These are phyloP conservation scores for Leccinum boreale DNA, from an alignment of 768 basidiomycete genomes.

Conservation along the genomic window DNA sequence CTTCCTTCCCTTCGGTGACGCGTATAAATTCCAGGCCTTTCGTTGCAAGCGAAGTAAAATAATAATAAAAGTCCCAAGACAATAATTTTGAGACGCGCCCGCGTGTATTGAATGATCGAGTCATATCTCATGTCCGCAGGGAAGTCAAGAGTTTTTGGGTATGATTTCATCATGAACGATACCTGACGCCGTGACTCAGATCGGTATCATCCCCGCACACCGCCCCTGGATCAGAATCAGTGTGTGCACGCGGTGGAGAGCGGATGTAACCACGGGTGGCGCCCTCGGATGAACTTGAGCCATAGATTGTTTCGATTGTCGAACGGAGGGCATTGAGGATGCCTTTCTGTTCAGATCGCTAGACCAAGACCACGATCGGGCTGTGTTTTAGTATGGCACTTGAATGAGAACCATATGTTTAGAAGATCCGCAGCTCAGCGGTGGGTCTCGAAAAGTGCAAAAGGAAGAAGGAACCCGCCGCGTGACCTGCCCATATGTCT, in stretches of 20 bases:
- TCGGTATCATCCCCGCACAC: slow-evolving; percentile 12
- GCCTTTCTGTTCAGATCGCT: slow-evolving; percentile 1
- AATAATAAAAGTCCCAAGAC: slow-evolving; percentile 11
- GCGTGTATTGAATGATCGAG: not conserved
- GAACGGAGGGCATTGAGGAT: slow-evolving; percentile 9
- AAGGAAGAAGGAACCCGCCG: not conserved
- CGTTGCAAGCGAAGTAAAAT: slow-evolving; percentile 26
- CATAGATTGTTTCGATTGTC: slow-evolving; percentile 1
- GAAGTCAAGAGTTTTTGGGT: slow-evolving; percentile 6
- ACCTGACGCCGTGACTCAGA: slow-evolving; percentile 8
- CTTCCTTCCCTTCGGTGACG: slow-evolving; percentile 26
- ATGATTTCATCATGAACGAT: slow-evolving; percentile 8
- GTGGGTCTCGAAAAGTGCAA: slow-evolving; percentile 2
- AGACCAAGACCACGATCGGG: slow-evolving; percentile 16
- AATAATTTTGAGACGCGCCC: slow-evolving; percentile 12
- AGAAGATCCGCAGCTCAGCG: slow-evolving; percentile 10
- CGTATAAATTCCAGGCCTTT: slow-evolving; percentile 24
- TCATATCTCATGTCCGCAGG: slow-evolving; percentile 22
- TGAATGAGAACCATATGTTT: slow-evolving; percentile 15
- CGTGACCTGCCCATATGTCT: slow-evolving; percentile 11
- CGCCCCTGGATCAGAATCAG: slow-evolving; percentile 7
- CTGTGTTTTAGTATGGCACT: slow-evolving; percentile 5
- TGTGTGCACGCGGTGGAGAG: slow-evolving; percentile 2
- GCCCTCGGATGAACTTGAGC: slow-evolving; percentile 17
- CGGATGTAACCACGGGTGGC: slow-evolving; percentile 23